These are phyloP conservation scores for Boletus sensibilis DNA, from an alignment of 768 basidiomycete species.

Conservation along the genomic window DNA sequence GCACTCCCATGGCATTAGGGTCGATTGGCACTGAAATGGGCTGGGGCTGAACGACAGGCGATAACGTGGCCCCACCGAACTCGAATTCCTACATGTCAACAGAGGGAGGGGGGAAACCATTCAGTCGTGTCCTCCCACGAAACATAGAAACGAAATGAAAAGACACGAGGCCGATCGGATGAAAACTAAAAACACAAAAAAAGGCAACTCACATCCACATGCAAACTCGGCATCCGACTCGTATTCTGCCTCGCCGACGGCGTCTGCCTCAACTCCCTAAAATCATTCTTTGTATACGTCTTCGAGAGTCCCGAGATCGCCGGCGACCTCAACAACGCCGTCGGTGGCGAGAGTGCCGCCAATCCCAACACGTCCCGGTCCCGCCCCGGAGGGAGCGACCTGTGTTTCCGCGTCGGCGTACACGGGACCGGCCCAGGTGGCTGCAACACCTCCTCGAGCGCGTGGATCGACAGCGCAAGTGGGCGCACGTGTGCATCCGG, in stretches of 20 bases:
- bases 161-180: neutral
- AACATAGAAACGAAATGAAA: neutral
- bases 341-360: conserved; percentile 67
- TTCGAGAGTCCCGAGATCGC: conserved; percentile 79
- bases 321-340: conserved; percentile 66
- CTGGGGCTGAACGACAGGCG: conserved; percentile 34
- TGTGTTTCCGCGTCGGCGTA: conserved; percentile 50
- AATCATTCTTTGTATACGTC: conserved; percentile 79
- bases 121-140: neutral
- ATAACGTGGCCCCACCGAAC: conserved; percentile 26
- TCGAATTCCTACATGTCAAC: conserved; percentile 34
- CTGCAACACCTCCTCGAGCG: conserved; percentile 51
- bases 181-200: conserved; percentile 13
- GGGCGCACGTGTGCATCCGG: conserved; percentile 28
- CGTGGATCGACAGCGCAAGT: conserved; percentile 45
- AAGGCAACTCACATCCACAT: conserved; percentile 60
- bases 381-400: conserved; percentile 25
- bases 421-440: conserved; percentile 41
- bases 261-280: conserved; percentile 66
- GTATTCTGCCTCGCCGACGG: conserved; percentile 67
- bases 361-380: too few relatives aligned
- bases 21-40: conserved; percentile 17
- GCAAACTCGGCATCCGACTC: conserved; percentile 82
- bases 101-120: neutral
- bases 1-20: conserved; percentile 15